Evolutionary conservation across 2,329 filamentous ascomycete genomes (phyloP), one percentile per base, ranked within the genome.

Genomic region (Aschersonia sp.): DNA sequence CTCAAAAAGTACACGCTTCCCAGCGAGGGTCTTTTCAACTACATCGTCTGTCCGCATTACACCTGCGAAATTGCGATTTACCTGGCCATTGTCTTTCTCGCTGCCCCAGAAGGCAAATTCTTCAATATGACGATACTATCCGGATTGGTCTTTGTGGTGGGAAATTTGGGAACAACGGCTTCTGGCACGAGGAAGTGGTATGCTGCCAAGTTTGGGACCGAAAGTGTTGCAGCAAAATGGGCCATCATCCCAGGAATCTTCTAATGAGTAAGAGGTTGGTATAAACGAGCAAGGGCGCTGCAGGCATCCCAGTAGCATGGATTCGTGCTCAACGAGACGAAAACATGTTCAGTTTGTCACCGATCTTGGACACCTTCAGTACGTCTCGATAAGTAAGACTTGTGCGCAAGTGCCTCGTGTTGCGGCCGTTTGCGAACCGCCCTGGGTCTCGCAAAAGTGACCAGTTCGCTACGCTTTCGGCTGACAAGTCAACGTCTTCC

Each of bases 381-480:
- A 97, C 90, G 67, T 97, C 89, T 53, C 90, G 74, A 65, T 84
- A 90, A 1, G 86, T 92, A 53, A 90, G 66, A 63, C 85, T 89
- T 30, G 79, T 77, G 48, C 86, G 75, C 9, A 72, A 79, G 42
- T 67, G 63, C 41, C 85, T 74, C 46, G 68, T 56, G 58, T 77
- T 81, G 41, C 63, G 64, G 2, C 82, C 83, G 9, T 69, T 66
- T 43, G 58, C 54, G 54, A 74, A 71, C 46, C 56, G 51, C 43
- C 67, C 62, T 2, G 62, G 59, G 22, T 77, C 70, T 6, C 74
- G 70, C 37, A 90, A 66, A 12, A 87, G 63, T 8, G 67, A 55
- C 86, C 86, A 92, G 59, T 92, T 92, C 43, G 76, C 75, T 60
- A 92, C 68, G 3, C 77, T 83, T 9, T 69, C 62, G 4, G 69